Conservation (phyloP, 257 asterid species). For the Nicotiana otophora region DNA sequence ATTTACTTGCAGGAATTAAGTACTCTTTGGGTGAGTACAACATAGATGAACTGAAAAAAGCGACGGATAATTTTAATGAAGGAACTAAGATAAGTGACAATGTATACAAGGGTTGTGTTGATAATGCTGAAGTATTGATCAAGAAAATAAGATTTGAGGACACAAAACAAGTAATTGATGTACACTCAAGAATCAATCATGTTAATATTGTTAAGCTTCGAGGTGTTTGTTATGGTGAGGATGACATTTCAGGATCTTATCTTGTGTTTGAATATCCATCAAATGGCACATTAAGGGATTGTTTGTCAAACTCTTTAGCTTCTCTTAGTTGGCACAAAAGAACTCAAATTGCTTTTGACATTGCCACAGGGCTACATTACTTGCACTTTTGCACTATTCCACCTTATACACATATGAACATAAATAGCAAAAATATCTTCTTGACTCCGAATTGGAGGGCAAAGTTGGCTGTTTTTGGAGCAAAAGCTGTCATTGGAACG, state of each 20-base stretch:
- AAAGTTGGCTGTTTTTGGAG: conserved; percentile 40
- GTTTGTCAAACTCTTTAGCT: conserved; percentile 24
- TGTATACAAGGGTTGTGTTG: conserved; percentile 44
- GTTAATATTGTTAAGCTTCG: conserved; percentile 56
- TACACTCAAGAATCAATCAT: conserved; percentile 65
- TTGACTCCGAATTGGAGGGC: conserved; percentile 67
- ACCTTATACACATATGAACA: conserved; percentile 32
- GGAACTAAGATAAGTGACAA: conserved; percentile 22
- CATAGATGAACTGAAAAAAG: conserved; percentile 41
- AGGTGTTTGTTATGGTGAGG: conserved; percentile 57
- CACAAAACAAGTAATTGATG: conserved; percentile 40
- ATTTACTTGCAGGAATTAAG: conserved; percentile 51
- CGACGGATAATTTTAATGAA: conserved; percentile 33
- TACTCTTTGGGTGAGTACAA: conserved; percentile 45
- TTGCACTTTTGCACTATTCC: conserved; percentile 59
- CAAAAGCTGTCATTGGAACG: neutral
- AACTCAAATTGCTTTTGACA: conserved; percentile 63
- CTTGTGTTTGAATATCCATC: conserved; percentile 56
- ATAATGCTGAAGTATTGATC: conserved; percentile 39
- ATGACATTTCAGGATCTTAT: conserved; percentile 34
- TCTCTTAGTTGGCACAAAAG: conserved; percentile 46
- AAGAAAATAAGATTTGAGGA: conserved; percentile 39
- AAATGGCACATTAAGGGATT: conserved; percentile 56
- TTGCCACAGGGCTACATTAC: conserved; percentile 62
- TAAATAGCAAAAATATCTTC: conserved; percentile 39